Conservation (phyloP, 2,329 filamentous ascomycete species). For the Herpotrichia juniperi region DNA sequence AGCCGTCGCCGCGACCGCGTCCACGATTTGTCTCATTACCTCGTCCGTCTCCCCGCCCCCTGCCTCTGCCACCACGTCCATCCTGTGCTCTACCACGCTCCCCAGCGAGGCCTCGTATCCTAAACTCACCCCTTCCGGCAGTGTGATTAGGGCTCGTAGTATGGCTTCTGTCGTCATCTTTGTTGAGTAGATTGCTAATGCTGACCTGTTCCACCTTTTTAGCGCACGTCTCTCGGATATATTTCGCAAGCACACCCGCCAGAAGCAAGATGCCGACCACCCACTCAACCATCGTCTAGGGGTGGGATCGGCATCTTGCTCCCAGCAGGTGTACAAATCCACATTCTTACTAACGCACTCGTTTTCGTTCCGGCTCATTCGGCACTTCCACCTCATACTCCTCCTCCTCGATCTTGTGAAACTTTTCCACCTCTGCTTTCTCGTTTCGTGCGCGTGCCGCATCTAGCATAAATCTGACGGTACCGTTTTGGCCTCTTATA, state of each 20-base stretch:
- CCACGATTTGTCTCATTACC: too few relatives aligned
- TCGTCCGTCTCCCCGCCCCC: too few relatives aligned
- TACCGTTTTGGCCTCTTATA: constrained; percentile 66
- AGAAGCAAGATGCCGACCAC: too few relatives aligned
- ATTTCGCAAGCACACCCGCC: too few relatives aligned
- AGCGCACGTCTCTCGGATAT: neutral
- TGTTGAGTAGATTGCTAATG: neutral
- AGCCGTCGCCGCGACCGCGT: too few relatives aligned
- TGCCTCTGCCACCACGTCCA: too few relatives aligned
- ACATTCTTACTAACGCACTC: constrained; percentile 1
- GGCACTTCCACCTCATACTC: constrained; percentile 75
- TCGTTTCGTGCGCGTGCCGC: constrained; percentile 76
- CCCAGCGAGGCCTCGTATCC: neutral
- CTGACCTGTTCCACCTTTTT: neutral
- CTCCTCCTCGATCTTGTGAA: constrained; percentile 76
- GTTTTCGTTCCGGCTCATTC: constrained; percentile 16
- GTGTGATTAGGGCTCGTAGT: neutral
- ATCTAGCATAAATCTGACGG: constrained; percentile 89
- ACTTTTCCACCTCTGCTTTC: constrained; percentile 68
- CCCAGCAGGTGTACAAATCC: neutral
- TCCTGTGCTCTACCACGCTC: neutral
- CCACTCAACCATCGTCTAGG: too few relatives aligned
- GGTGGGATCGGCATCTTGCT: too few relatives aligned
- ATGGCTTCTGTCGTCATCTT: neutral
- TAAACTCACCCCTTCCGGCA: neutral